These are phyloP conservation scores for Domatiomyces catenatus DNA, from an alignment of 2,329 filamentous ascomycete species.

Conservation along the genomic window DNA sequence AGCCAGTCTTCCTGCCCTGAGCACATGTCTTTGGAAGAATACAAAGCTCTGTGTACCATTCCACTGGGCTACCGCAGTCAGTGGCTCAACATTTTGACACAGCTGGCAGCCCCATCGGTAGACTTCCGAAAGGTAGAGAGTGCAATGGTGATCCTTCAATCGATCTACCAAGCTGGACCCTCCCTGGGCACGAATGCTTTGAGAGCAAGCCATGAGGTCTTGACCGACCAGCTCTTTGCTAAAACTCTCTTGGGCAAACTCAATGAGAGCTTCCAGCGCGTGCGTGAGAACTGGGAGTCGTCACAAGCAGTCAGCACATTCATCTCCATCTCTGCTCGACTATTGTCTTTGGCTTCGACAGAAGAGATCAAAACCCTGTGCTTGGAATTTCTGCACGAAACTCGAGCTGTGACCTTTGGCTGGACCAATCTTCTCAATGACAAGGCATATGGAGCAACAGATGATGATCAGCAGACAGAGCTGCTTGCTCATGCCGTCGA, in stretches of 20 bases:
- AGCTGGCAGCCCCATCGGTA: slow-evolving; percentile 34
- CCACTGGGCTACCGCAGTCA: slow-evolving; percentile 35
- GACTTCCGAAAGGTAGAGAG: slow-evolving; percentile 39
- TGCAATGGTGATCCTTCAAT: slow-evolving; percentile 33
- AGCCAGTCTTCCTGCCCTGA: slow-evolving; percentile 33
- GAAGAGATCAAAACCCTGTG: slow-evolving; percentile 7
- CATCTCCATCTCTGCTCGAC: slow-evolving; percentile 26
- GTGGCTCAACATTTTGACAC: slow-evolving; percentile 41
- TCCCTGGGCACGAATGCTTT: neutral
- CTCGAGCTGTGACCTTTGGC: slow-evolving; percentile 18
- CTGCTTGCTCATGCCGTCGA: slow-evolving; percentile 25
- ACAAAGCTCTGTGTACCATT: slow-evolving; percentile 36
- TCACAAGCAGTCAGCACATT: slow-evolving; percentile 24
- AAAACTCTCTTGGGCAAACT: slow-evolving; percentile 22
- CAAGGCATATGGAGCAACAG: slow-evolving; percentile 14
- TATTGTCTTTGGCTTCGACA: slow-evolving; percentile 27
- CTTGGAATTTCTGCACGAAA: slow-evolving; percentile 4
- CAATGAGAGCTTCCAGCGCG: slow-evolving; percentile 18
- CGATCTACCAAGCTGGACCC: slow-evolving; percentile 21
- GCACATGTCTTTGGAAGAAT: slow-evolving; percentile 38
- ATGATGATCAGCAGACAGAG: slow-evolving; percentile 19
- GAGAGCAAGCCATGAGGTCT: slow-evolving; percentile 15
- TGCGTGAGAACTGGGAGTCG: slow-evolving; percentile 39
- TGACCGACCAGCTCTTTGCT: slow-evolving; percentile 17
- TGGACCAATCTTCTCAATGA: slow-evolving; percentile 29